A percentile compares a stretch with the other conserved stretches of the same genome.
Conservation (phyloP, 331 rosid genomes). For the Acacia pycnantha region DNA sequence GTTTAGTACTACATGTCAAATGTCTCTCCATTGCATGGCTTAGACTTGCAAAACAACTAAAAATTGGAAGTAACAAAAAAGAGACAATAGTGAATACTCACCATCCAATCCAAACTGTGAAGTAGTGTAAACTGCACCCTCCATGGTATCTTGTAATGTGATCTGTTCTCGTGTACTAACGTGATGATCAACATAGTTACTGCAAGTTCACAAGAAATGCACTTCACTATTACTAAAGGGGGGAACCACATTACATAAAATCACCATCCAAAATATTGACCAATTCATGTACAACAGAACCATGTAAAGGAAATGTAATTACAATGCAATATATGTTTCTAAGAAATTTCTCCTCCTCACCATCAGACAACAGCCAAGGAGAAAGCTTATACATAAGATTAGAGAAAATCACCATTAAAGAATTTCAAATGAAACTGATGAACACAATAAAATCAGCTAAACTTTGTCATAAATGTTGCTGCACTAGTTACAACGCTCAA, state of each 20-base stretch:
- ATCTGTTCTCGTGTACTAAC: conserved; percentile 95
- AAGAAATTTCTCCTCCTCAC: background rate
- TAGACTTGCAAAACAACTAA: conserved; percentile 20
- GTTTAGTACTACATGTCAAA: conserved; percentile 15
- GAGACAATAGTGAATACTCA: conserved; percentile 35
- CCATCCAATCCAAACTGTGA: conserved; percentile 99
- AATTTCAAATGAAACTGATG: conserved; percentile 6
- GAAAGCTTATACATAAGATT: conserved; percentile 12
- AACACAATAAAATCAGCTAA: background rate
- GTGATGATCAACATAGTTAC: conserved; percentile 94
- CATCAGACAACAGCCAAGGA: conserved; percentile 19
- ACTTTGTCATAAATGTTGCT: conserved; percentile 4
- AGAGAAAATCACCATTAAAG: background rate
- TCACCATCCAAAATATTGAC: background rate
- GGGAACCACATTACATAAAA: conserved; percentile 14
- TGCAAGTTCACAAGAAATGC: conserved; percentile 56
- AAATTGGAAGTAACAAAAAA: conserved; percentile 21
- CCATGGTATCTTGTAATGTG: conserved; percentile 94
- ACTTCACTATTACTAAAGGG: conserved; percentile 31
- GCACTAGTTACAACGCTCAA: background rate
- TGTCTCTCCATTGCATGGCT: conserved; percentile 1
- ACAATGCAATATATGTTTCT: background rate
- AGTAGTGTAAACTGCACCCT: conserved; percentile 82
- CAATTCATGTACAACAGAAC: background rate
- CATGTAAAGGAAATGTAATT: conserved; percentile 13